Conservation (phyloP, 495 filamentous ascomycete species). For the Margaritispora aquatica region DNA sequence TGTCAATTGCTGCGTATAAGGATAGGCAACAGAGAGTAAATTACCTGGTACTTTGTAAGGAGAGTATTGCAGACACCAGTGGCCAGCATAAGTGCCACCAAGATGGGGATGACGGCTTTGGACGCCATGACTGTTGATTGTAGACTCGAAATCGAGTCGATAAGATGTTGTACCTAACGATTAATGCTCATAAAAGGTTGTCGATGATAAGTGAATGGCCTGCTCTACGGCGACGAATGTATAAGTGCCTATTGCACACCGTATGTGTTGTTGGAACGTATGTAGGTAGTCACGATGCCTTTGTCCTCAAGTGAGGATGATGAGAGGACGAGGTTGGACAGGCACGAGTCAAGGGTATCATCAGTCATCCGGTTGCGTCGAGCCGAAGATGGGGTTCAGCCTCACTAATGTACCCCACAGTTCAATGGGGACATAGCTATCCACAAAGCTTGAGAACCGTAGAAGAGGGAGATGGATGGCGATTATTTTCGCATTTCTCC, state of each 20-base stretch:
- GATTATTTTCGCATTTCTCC: too few species aligned
- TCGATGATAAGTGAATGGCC: background rate
- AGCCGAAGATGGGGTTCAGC: background rate
- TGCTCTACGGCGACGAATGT: background rate
- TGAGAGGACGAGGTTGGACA: background rate
- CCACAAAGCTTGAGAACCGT: too few species aligned
- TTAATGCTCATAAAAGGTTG: background rate
- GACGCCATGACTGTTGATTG: constrained; percentile 26
- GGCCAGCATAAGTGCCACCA: constrained; percentile 87
- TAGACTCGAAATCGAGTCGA: background rate
- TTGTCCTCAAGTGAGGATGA: background rate
- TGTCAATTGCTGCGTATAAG: constrained; percentile 9
- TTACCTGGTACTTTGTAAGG: constrained; percentile 90
- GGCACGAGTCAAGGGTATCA: background rate
- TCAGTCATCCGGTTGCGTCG: background rate
- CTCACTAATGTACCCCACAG: background rate
- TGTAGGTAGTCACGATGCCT: background rate
- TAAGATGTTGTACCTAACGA: background rate
- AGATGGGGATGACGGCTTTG: constrained; percentile 65
- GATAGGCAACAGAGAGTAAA: background rate
- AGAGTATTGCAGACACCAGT: constrained; percentile 94
- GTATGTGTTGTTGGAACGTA: background rate
- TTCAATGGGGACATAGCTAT: background rate
- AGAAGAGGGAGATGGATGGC: too few species aligned
- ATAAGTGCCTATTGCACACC: background rate